phyloP scores from a whole-genome alignment of 2,329 filamentous ascomycete species.

The Exutisphaerella laricina region DNA sequence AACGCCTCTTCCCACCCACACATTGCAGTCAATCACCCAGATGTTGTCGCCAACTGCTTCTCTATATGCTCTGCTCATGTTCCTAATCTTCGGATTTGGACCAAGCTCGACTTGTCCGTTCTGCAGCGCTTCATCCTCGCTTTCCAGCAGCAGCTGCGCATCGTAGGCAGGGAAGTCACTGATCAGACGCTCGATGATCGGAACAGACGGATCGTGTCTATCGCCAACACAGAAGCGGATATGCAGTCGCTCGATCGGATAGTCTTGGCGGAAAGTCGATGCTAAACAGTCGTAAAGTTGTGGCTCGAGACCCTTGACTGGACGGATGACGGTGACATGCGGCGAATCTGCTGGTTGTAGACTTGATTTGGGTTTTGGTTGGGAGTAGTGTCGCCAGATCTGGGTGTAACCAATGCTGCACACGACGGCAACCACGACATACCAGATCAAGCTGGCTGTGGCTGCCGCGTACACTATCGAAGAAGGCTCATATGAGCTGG shows the following conservation, averaged over 20 bases:
- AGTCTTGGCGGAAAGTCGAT: constrained; percentile 75
- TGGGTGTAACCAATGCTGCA: constrained; percentile 55
- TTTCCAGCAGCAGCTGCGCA: constrained; percentile 69
- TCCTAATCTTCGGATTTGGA: constrained; percentile 97
- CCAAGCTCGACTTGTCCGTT: constrained; percentile 57
- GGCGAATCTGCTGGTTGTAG: constrained; percentile 50
- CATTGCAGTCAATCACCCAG: constrained; percentile 95
- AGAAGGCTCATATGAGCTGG: constrained; percentile 13
- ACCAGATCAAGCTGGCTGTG: constrained; percentile 31
- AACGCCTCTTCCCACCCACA: constrained; percentile 79
- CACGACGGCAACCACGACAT: constrained; percentile 48
- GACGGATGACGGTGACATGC: constrained; percentile 84
- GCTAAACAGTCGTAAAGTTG: constrained; percentile 88
- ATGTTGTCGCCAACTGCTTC: constrained; percentile 83
- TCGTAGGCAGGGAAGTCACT: constrained; percentile 67
- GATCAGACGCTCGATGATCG: constrained; percentile 65
- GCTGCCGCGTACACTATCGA: constrained; percentile 24
- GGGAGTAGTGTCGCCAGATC: constrained; percentile 53
- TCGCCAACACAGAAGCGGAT: constrained; percentile 78
- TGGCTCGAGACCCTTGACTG: constrained; percentile 87
- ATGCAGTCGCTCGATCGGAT: constrained; percentile 69
- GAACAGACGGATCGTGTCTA: constrained; percentile 67
- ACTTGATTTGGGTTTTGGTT: constrained; percentile 27
- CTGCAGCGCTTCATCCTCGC: constrained; percentile 68
- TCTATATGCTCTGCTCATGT: constrained; percentile 87